Base-by-base conservation (phyloP, 2,329 filamentous ascomycete species). In the Leptographium galeiforme region DNA sequence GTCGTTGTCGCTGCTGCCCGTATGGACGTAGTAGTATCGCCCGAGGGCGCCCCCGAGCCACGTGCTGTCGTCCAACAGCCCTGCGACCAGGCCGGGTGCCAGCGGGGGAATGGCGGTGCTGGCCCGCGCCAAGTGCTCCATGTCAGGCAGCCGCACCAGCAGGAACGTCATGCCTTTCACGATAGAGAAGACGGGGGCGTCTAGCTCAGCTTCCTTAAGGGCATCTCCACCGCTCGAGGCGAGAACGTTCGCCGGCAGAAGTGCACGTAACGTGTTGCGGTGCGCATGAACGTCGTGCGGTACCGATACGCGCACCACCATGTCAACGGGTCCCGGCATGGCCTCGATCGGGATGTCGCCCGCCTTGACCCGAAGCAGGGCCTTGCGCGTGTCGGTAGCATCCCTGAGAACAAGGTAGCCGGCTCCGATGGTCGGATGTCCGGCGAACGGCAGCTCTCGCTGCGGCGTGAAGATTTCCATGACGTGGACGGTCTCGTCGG, bases 151-250 rank as follows among this genome's bases (percentile, higher is more conserved):
- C 58, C 78, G 69, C 14, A 85, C 70, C 36, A 87, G 74, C n/a
- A 80, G 67, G 64, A 89, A 89, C 1, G 78, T 79, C 82, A 90
- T 85, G 48, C 86, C 87, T 46, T 79, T 79, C 39, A 89, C 85
- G 47, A 89, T 78, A 58, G 77, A 82, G 53, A 81, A 73, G 18
- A 79, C 61, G 14, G 76, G 74, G 10, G 74, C 71, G 12, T 59
- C 56, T 36, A 69, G 58, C 64, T 73, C 70, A 6, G 66, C 66
- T n/a, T 63, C 52, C n/a, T n/a, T 19, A 25, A 62, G 62, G 48
- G 72, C 63, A 6, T 56, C 56, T 0, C 57, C 45, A 33, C 60
- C 68, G 7, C 63, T 60, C 16, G 61, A 50, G 40, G 68, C 60
- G 6, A 55, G 52, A n/a, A 66, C 59, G 19, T 63, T 58, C 14